A percentile compares a stretch with the other conserved stretches of the same genome.
phyloP scores from a whole-genome alignment of 2,329 filamentous ascomycete species.

The Incumbomyces delicatus region DNA sequence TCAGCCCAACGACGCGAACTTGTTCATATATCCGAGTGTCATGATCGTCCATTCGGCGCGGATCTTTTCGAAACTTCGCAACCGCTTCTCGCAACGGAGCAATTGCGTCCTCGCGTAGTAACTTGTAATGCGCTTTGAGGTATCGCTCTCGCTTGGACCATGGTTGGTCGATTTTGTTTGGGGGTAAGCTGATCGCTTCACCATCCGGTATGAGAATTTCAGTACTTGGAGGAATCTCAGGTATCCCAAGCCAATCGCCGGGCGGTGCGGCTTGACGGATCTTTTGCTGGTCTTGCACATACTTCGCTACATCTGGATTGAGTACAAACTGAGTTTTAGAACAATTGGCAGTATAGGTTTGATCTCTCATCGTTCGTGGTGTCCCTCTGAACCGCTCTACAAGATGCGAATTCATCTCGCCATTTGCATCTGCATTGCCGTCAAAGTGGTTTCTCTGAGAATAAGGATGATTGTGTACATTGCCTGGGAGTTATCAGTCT shows the following conservation, averaged over 20 bases:
- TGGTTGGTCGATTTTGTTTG: slow-evolving; percentile 47
- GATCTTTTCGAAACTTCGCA: slow-evolving; percentile 42
- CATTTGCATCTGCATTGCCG: neutral
- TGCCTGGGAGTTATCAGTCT: no score
- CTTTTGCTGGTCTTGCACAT: slow-evolving; percentile 20
- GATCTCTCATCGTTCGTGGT: neutral
- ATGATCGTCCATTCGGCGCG: slow-evolving; percentile 48
- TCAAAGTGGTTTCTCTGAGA: neutral
- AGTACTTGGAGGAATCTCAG: slow-evolving; percentile 31
- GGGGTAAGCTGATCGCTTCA: slow-evolving; percentile 29
- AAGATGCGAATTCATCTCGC: slow-evolving; percentile 18
- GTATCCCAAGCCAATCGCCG: slow-evolving; percentile 27
- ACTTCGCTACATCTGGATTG: slow-evolving; percentile 18
- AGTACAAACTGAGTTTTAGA: slow-evolving; percentile 2
- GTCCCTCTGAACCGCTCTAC: slow-evolving; percentile 14
- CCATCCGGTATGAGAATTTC: slow-evolving; percentile 29
- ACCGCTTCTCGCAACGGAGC: slow-evolving; percentile 61
- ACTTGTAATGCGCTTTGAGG: slow-evolving; percentile 61
- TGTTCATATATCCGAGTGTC: slow-evolving; percentile 59
- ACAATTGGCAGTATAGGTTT: neutral
- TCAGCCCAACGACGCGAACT: slow-evolving; percentile 58
- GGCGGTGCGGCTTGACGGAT: slow-evolving; percentile 24
- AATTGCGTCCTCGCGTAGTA: slow-evolving; percentile 65
- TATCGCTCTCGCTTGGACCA: slow-evolving; percentile 58
- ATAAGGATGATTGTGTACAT: neutral